Evolutionary conservation across 169 alveolate genomes (phyloP).

Genomic region (Sarcocystis neurona): DNA sequence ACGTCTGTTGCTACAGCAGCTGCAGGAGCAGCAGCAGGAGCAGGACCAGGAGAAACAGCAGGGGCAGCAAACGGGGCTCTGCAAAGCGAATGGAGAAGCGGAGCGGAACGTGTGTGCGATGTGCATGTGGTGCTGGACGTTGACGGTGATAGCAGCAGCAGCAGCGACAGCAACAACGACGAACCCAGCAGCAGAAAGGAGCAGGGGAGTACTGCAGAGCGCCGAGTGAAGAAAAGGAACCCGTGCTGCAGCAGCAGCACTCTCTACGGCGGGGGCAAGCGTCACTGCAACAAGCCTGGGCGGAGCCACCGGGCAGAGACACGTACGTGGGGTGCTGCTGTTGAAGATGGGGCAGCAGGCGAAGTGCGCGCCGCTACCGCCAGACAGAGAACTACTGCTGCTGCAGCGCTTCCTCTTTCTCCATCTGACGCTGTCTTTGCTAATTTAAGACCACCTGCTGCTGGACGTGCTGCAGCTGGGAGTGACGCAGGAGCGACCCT

Average conservation of each 20-base stretch:
- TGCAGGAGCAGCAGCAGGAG: background rate
- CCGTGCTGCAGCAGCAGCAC: background rate
- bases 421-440: too few species aligned
- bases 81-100: too few species aligned
- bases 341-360: too few species aligned
- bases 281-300: background rate
- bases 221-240: background rate
- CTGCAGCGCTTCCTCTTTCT: too few species aligned
- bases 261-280: background rate
- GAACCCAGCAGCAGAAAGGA: background rate
- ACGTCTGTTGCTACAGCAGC: background rate
- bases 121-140: conserved; percentile 12
- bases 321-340: too few species aligned
- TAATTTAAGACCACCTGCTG: too few species aligned
- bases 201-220: background rate
- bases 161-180: background rate
- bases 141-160: background rate
- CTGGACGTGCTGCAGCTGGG: too few species aligned
- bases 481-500: too few species aligned
- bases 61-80: too few species aligned
- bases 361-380: too few species aligned
- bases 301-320: too few species aligned
- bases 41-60: background rate
- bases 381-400: too few species aligned
- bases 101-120: background rate